Conservation (phyloP, 108 stramenopile species). For the Nitzschia sp. region DNA sequence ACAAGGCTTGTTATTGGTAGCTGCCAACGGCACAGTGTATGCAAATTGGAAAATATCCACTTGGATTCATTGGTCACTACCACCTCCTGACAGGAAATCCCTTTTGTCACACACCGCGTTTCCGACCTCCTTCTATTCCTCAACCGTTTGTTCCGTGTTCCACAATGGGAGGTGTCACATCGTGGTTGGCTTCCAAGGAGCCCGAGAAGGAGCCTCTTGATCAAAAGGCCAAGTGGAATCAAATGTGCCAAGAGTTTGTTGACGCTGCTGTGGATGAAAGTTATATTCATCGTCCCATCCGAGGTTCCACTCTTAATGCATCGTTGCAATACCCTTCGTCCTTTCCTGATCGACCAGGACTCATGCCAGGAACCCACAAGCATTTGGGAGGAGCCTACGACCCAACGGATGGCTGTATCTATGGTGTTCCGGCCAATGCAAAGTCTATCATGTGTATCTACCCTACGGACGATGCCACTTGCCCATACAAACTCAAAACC, state of each 20-base stretch:
- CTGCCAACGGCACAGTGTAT: too few relatives aligned
- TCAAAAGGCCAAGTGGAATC: constrained; percentile 37
- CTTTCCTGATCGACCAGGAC: constrained; percentile 29
- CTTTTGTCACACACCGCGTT: too few relatives aligned
- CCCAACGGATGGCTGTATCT: constrained; percentile 64
- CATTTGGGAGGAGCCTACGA: constrained; percentile 82
- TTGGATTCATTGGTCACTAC: too few relatives aligned
- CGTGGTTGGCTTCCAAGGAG: too few relatives aligned
- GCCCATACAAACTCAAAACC: constrained; percentile 40
- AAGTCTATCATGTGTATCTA: constrained; percentile 56
- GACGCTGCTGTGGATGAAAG: constrained; percentile 32
- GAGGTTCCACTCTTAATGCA: constrained; percentile 43
- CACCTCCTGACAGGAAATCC: too few relatives aligned
- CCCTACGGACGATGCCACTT: constrained; percentile 28
- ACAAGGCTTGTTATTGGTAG: too few relatives aligned
- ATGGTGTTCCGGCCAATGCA: constrained; percentile 73
- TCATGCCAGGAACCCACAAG: constrained; percentile 64
- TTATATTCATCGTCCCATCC: constrained; percentile 43
- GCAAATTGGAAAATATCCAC: too few relatives aligned
- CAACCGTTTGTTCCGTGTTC: too few relatives aligned
- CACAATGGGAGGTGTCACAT: too few relatives aligned
- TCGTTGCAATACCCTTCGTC: constrained; percentile 35
- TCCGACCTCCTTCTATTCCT: too few relatives aligned
- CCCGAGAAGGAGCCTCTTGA: not conserved
- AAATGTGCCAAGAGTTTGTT: constrained; percentile 26